Conservation (phyloP, 225 moss, liverwort and hornwort genomes). For the Pseudisothecium myosuroides region DNA sequence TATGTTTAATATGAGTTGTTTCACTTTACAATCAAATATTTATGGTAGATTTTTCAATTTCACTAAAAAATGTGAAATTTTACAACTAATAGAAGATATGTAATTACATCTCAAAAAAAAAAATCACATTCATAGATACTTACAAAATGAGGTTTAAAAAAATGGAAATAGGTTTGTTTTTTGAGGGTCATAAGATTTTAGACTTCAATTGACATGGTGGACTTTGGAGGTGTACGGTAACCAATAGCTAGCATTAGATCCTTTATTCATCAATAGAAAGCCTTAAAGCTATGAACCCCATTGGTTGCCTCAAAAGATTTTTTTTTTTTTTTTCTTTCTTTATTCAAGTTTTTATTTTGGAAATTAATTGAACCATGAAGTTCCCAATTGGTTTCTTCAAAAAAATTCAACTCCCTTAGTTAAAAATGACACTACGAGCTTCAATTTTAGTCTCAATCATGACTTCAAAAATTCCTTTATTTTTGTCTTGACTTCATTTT, state of each 20-base stretch:
- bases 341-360: not conserved
- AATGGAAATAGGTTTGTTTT: not conserved
- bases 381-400: not conserved
- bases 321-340: too few relatives aligned
- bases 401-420: not conserved
- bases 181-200: not conserved
- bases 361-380: not conserved
- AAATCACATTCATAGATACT: not conserved
- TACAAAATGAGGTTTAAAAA: not conserved
- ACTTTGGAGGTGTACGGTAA: not conserved
- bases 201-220: not conserved
- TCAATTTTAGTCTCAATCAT: not conserved
- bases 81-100: not conserved
- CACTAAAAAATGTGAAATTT: not conserved
- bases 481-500: not conserved
- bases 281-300: too few relatives aligned
- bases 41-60: not conserved
- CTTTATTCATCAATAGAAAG: too few relatives aligned
- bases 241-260: not conserved
- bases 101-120: not conserved
- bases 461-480: not conserved
- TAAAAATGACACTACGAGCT: fast-evolving
- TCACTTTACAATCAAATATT: not conserved
- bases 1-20: not conserved
- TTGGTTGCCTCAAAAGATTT: not conserved